Evolutionary conservation across 345 rosid genomes (phyloP).

Genomic region (Isatis tinctoria): DNA sequence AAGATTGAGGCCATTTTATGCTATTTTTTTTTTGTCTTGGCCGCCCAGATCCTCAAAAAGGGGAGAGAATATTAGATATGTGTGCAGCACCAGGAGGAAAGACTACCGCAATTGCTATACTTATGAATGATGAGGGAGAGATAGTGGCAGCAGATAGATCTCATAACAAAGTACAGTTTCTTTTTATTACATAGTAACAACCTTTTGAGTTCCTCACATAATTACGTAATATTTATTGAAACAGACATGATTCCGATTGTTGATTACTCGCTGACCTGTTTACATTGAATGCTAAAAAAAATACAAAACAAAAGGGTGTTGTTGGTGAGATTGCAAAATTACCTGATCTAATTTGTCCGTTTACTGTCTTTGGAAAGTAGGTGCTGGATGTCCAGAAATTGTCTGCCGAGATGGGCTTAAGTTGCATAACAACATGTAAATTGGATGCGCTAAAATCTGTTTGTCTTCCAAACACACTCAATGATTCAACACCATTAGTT

Average conservation of each 20-base stretch:
- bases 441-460: conserved; percentile 91
- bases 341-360: background rate
- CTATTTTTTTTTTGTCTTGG: conserved; percentile 18
- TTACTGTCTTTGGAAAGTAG: conserved; percentile 27
- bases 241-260: background rate
- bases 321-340: background rate
- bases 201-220: background rate
- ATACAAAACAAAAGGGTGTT: background rate
- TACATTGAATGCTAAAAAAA: background rate
- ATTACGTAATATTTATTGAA: background rate
- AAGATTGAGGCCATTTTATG: background rate
- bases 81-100: conserved; percentile 99
- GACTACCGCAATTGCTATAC: conserved; percentile 86
- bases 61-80: conserved; percentile 93
- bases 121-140: conserved; percentile 93
- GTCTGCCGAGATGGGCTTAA: conserved; percentile 86
- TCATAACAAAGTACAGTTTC: conserved; percentile 74
- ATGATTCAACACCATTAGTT: conserved; percentile 24
- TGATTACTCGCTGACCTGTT: background rate
- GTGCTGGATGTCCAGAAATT: conserved; percentile 72
- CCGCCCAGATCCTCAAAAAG: conserved; percentile 77
- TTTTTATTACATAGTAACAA: background rate
- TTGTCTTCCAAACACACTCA: conserved; percentile 40
- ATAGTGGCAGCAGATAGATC: conserved; percentile 91
- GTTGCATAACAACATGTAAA: conserved; percentile 73